Conservation (phyloP, 768 basidiomycete species). For the Kwoniella pini region DNA sequence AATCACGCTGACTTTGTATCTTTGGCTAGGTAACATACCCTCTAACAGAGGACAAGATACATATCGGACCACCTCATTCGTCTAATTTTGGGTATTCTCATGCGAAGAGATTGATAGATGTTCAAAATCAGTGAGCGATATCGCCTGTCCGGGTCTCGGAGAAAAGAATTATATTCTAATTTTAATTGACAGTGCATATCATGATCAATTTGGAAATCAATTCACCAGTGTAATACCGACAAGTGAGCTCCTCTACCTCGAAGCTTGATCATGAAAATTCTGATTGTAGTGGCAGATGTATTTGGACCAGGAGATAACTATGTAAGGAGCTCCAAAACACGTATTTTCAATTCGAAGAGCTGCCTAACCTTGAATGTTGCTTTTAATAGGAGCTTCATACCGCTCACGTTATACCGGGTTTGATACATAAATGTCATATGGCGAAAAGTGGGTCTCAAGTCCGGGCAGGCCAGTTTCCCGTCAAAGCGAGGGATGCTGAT, state of each 20-base stretch:
- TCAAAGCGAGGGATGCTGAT: too few relatives aligned
- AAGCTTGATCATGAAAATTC: not conserved
- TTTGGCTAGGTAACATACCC: conserved; percentile 71
- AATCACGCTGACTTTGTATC: not conserved
- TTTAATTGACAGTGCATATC: conserved; percentile 70
- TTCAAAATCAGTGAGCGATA: conserved; percentile 89
- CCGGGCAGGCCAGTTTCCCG: too few relatives aligned
- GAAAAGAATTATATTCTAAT: not conserved
- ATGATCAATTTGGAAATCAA: conserved; percentile 90
- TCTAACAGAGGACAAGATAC: conserved; percentile 88
- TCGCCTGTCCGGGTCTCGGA: too few relatives aligned
- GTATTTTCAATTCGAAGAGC: not conserved
- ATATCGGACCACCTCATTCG: conserved; percentile 85
- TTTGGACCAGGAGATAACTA: conserved; percentile 95
- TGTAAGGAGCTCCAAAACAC: conserved; percentile 15
- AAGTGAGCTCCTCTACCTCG: conserved; percentile 49
- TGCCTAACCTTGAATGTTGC: conserved; percentile 70
- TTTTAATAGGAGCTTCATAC: too few relatives aligned
- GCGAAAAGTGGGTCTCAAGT: conserved; percentile 69
- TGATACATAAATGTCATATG: conserved; percentile 89
- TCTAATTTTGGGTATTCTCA: conserved; percentile 97
- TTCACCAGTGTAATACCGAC: conserved; percentile 97
- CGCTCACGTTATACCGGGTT: conserved; percentile 92
- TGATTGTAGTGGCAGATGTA: conserved; percentile 60
- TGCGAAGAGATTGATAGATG: conserved; percentile 92